Percentiles rank a stretch among this genome's conserved stretches.
Evolutionary conservation across 164 flowering plant genomes (phyloP).

Genomic region (Taxillus chinensis): DNA sequence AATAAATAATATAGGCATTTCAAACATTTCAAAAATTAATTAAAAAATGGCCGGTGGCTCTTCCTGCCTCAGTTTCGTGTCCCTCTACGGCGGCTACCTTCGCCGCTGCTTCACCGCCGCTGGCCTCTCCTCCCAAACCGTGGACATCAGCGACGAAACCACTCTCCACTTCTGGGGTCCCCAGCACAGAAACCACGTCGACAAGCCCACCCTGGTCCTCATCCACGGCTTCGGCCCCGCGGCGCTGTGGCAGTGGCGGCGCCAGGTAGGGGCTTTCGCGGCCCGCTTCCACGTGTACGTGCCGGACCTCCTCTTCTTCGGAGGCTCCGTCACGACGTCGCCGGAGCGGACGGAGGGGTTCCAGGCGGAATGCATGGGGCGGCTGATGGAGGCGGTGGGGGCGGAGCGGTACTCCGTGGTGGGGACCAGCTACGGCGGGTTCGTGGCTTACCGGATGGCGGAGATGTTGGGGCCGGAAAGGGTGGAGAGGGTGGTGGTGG

Average conservation of each 20-base stretch:
- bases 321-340: constrained; percentile 41
- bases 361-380: constrained; percentile 48
- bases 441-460: constrained; percentile 67
- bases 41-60: constrained; percentile 17
- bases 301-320: constrained; percentile 78
- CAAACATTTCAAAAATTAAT: too few relatives aligned
- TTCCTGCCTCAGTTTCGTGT: constrained; percentile 42
- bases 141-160: constrained; percentile 33
- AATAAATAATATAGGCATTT: too few relatives aligned
- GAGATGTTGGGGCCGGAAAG: constrained; percentile 44
- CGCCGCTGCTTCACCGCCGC: constrained; percentile 34
- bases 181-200: not conserved
- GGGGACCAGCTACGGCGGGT: constrained; percentile 61
- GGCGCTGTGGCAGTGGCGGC: constrained; percentile 50
- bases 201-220: constrained; percentile 29
- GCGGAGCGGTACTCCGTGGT: constrained; percentile 28
- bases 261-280: constrained; percentile 30
- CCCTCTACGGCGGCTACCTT: constrained; percentile 31
- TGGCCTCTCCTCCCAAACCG: constrained; percentile 33
- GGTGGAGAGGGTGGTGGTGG: constrained; percentile 64
- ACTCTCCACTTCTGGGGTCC: constrained; percentile 55
- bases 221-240: constrained; percentile 63
- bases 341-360: constrained; percentile 48
- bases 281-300: constrained; percentile 48
- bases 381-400: constrained; percentile 34